Conservation (phyloP, 2,329 filamentous ascomycete genomes). For the Fusarium ramigenum region DNA sequence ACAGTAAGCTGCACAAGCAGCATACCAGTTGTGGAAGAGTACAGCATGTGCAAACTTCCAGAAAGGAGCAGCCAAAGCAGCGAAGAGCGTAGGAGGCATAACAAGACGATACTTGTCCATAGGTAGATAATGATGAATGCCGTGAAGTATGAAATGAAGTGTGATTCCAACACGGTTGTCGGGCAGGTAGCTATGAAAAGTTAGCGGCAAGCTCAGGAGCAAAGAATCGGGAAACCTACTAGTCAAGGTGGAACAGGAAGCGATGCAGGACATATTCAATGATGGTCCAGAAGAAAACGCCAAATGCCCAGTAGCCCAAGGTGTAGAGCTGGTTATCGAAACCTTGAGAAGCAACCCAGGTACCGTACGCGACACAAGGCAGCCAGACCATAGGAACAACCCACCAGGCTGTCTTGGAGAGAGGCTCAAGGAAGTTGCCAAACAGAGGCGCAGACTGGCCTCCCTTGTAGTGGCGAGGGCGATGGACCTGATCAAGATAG, state of each 20-base stretch:
- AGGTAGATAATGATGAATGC: slow-evolving; percentile 97
- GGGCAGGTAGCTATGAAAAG: slow-evolving; percentile 74
- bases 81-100: slow-evolving; percentile 92
- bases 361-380: slow-evolving; percentile 80
- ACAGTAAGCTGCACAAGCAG: slow-evolving; percentile 80
- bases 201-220: slow-evolving; percentile 41
- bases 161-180: slow-evolving; percentile 91
- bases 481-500: slow-evolving; percentile 95
- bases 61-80: slow-evolving; percentile 85
- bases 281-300: slow-evolving; percentile 85
- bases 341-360: slow-evolving; percentile 70
- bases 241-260: slow-evolving; percentile 92
- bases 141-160: slow-evolving; percentile 91
- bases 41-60: slow-evolving; percentile 88
- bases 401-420: slow-evolving; percentile 96
- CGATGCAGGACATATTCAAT: slow-evolving; percentile 90
- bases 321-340: slow-evolving; percentile 60
- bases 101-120: slow-evolving; percentile 98
- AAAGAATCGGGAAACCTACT: slow-evolving; percentile 64
- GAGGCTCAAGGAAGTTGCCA: slow-evolving; percentile 98
- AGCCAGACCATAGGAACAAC: slow-evolving; percentile 85
- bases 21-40: slow-evolving; percentile 87
- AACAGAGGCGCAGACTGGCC: slow-evolving; percentile 93
- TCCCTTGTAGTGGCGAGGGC: slow-evolving; percentile 94
- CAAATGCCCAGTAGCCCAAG: slow-evolving; percentile 72